Conservation (phyloP, 768 basidiomycete genomes). For the Brasilioporus rufonigricans region DNA sequence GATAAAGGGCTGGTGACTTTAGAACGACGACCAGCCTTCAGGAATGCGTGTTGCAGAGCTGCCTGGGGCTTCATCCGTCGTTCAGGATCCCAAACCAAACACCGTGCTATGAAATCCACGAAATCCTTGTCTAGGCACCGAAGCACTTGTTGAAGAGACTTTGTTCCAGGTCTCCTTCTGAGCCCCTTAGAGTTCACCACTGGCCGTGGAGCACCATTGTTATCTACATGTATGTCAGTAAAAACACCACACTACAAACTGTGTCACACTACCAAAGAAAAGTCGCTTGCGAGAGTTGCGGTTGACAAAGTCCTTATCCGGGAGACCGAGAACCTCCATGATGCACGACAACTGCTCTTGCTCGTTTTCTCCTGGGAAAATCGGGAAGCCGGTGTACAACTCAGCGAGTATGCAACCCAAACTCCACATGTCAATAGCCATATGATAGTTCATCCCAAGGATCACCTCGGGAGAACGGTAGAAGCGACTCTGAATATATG, state of each 20-base stretch:
- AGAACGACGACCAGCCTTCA: slow-evolving; percentile 60
- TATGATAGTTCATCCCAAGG: slow-evolving; percentile 97
- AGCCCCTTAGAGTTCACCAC: slow-evolving; percentile 97
- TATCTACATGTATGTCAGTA: slow-evolving; percentile 51
- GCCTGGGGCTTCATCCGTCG: slow-evolving; percentile 90
- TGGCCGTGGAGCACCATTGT: slow-evolving; percentile 88
- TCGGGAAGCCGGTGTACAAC: slow-evolving; percentile 94
- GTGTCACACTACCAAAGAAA: slow-evolving; percentile 78
- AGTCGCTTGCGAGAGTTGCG: slow-evolving; percentile 90
- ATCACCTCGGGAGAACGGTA: slow-evolving; percentile 99
- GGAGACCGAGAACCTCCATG: slow-evolving; percentile 97
- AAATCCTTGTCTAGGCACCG: slow-evolving; percentile 94
- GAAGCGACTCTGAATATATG: slow-evolving; percentile 99
- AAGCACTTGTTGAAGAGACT: slow-evolving; percentile 85
- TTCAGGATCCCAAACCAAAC: slow-evolving; percentile 98
- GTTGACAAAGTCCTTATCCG: slow-evolving; percentile 94
- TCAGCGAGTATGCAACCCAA: slow-evolving; percentile 97
- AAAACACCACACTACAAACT: background rate
- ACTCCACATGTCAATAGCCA: slow-evolving; percentile 99
- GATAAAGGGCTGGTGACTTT: slow-evolving; percentile 45
- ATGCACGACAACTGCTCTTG: slow-evolving; percentile 98
- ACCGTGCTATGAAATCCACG: slow-evolving; percentile 95
- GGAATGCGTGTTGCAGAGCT: slow-evolving; percentile 89
- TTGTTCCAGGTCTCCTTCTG: slow-evolving; percentile 86
- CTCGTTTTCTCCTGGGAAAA: slow-evolving; percentile 99